Conservation (phyloP, 1,284 basidiomycete species). For the Ganoderma lucidum region DNA sequence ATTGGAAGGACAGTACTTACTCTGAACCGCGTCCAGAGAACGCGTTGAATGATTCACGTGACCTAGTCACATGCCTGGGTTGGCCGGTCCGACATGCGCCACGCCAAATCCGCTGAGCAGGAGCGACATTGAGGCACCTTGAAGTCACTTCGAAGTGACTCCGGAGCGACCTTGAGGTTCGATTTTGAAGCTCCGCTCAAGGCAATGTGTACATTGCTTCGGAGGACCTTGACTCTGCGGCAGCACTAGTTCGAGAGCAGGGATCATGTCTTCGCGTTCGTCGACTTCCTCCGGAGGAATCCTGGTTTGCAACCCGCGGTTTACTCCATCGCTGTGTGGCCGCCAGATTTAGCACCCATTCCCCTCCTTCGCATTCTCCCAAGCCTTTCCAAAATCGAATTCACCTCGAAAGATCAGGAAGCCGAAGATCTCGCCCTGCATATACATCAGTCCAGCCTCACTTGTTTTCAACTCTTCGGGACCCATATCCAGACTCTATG, state of each 20-base stretch:
- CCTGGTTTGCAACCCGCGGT: background rate
- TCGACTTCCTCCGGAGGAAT: background rate
- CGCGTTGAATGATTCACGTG: no score
- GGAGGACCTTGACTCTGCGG: no score
- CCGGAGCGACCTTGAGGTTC: no score
- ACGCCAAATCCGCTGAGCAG: no score
- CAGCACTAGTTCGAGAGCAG: background rate
- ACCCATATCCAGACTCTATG: background rate
- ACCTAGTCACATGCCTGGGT: no score
- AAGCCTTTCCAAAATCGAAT: background rate
- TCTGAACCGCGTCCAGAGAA: no score
- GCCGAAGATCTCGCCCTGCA: background rate
- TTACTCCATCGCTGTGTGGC: background rate
- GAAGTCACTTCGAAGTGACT: no score
- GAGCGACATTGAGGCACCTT: no score
- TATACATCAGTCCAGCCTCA: background rate
- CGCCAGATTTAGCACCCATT: background rate
- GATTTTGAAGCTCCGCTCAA: no score
- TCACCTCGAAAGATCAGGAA: background rate
- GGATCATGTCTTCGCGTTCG: background rate
- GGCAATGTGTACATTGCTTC: no score
- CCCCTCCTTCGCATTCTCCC: background rate
- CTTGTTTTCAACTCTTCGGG: background rate
- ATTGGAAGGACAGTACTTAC: no score
- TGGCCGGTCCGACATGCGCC: no score